These are phyloP conservation scores for Daldinia decipiens DNA, from an alignment of 495 filamentous ascomycete genomes.

Conservation along the genomic window DNA sequence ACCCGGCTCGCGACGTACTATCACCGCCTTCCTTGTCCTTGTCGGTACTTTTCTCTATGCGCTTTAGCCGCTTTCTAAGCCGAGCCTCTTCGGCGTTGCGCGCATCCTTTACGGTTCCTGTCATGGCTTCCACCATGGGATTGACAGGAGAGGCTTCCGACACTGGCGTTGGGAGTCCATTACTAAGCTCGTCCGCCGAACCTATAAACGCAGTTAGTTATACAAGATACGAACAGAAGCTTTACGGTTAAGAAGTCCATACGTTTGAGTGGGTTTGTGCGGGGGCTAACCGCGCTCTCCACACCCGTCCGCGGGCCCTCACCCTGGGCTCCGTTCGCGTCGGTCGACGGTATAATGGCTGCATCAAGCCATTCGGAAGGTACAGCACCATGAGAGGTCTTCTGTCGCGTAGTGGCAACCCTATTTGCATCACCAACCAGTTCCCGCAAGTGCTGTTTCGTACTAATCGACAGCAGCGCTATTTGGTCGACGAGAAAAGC, in stretches of 20 bases:
- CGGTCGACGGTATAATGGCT: constrained; percentile 57
- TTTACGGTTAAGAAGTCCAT: constrained; percentile 50
- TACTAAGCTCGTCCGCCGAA: constrained; percentile 38
- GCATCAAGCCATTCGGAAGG: constrained; percentile 76
- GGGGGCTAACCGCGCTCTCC: constrained; percentile 58
- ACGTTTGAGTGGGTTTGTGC: constrained; percentile 70
- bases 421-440: constrained; percentile 76
- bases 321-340: constrained; percentile 47
- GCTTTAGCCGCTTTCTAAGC: constrained; percentile 59
- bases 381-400: constrained; percentile 75
- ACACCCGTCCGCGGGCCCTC: constrained; percentile 50
- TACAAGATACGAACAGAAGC: constrained; percentile 24
- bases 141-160: constrained; percentile 45
- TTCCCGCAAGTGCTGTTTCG: constrained; percentile 74
- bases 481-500: constrained; percentile 77
- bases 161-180: constrained; percentile 42
- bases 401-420: constrained; percentile 71
- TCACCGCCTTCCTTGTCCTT: constrained; percentile 53
- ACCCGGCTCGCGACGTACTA: constrained; percentile 54
- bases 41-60: constrained; percentile 45
- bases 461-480: constrained; percentile 76
- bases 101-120: constrained; percentile 51
- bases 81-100: constrained; percentile 61
- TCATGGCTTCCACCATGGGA: constrained; percentile 52
- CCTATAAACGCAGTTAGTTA: constrained; percentile 39